Base-by-base conservation (phyloP, 192 early-diverging fungal species). In the Blastocladiella britannica region DNA sequence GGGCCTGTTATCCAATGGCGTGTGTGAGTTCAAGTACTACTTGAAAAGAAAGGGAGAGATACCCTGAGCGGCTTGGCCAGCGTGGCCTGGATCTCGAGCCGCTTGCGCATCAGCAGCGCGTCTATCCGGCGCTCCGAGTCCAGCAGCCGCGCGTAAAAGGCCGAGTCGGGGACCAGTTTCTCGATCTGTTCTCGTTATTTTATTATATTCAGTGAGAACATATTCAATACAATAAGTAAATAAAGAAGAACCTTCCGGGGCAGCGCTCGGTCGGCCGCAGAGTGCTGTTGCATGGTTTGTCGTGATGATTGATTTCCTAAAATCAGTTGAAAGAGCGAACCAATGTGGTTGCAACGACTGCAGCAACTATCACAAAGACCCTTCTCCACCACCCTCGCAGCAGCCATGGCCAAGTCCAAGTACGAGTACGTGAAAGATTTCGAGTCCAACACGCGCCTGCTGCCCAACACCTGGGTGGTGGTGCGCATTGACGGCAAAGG, bases 351-450 rank as follows among this genome's bases (percentile, higher is more conserved):
- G n/a, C n/a, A n/a, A n/a, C n/a, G n/a, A n/a, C n/a, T n/a, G n/a
- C n/a, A n/a, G n/a, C n/a, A n/a, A n/a, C n/a, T n/a, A n/a, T n/a
- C n/a, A n/a, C n/a, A n/a, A n/a, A n/a, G n/a, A 9, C 37, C 15
- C 37, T 47, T 47, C 15, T 47, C 37, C 15, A 20, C 37, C 37
- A 47, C 15, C 37, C 12, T 20, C 15, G 37, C 37, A 7, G n/a
- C n/a, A n/a, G n/a, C n/a, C 30, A 90, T 91, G 91, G 91, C 91
- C n/a, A 89, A 89, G 57, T 88, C 85, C 47, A 87, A 86, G 62
- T 93, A 83, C 65, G 87, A 89, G 65, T 93, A 93, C 60, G 91
- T 93, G 27, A 82, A 79, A 57, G 67, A 78, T 55, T 97, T 93
- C 75, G 93, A 97, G 70, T 71, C 58, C 23, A 73, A 83, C 58